Conservation (phyloP, 257 asterid species). For the Solanum peruvianum region DNA sequence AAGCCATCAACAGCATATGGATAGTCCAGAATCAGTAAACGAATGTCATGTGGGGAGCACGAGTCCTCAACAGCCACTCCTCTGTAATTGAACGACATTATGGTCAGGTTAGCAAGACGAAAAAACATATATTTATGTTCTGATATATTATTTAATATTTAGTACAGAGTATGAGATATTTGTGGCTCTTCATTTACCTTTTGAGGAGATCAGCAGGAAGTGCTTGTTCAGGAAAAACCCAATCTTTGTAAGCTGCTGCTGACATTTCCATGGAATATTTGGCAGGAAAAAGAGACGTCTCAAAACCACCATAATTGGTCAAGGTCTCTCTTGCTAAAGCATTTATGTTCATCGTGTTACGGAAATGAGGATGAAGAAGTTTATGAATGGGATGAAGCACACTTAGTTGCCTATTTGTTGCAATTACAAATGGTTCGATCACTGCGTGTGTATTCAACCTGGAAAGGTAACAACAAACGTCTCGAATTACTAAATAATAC, state of each 20-base stretch:
- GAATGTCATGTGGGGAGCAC: conserved; percentile 43
- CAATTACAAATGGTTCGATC: conserved; percentile 60
- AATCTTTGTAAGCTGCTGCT: conserved; percentile 30
- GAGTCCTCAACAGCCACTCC: conserved; percentile 57
- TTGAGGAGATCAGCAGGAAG: conserved; percentile 55
- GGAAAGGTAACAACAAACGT: not conserved
- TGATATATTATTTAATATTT: not conserved
- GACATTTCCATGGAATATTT: conserved; percentile 50
- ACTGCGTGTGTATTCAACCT: conserved; percentile 53
- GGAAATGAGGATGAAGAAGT: conserved; percentile 58
- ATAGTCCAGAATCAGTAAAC: conserved; percentile 53
- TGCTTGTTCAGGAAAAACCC: conserved; percentile 52
- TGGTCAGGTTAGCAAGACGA: not conserved
- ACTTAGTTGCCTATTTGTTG: conserved; percentile 49
- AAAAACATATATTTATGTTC: not conserved
- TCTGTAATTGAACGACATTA: conserved; percentile 13
- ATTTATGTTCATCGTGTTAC: conserved; percentile 61
- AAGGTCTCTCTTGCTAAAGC: conserved; percentile 44
- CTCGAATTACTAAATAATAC: not conserved
- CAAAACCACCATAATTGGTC: conserved; percentile 52
- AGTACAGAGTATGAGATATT: not conserved
- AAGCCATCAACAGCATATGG: conserved; percentile 83
- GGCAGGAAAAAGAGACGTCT: conserved; percentile 36
- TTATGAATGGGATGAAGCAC: conserved; percentile 51
- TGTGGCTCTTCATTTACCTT: conserved; percentile 23